A percentile compares a stretch with the other conserved stretches of the same genome.
These are phyloP conservation scores for Atkinsonella hypoxylon DNA, from an alignment of 2,329 filamentous ascomycete genomes.

Conservation along the genomic window DNA sequence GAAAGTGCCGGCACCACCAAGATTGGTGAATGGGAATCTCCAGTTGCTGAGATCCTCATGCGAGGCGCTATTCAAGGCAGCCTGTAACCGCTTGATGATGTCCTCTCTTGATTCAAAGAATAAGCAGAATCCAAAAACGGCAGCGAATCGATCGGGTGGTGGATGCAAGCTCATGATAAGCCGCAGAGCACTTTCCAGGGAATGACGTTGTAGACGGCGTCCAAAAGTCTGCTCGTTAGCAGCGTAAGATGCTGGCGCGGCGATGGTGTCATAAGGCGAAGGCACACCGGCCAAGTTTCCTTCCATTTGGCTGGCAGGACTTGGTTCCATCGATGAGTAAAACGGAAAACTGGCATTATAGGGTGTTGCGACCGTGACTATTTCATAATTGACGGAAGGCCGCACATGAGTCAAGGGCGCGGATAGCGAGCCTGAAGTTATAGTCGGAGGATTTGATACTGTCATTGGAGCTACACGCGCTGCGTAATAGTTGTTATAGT, in stretches of 20 bases:
- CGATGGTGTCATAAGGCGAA: slow-evolving; percentile 23
- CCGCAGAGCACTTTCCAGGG: slow-evolving; percentile 49
- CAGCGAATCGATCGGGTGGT: slow-evolving; percentile 34
- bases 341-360: slow-evolving; percentile 44
- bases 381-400: slow-evolving; percentile 26
- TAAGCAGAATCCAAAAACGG: slow-evolving; percentile 58
- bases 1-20: slow-evolving; percentile 59
- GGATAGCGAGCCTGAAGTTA: neutral
- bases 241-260: slow-evolving; percentile 42
- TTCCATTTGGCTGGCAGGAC: slow-evolving; percentile 8
- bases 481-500: neutral
- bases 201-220: slow-evolving; percentile 54
- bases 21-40: slow-evolving; percentile 48
- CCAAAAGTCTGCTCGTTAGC: slow-evolving; percentile 57
- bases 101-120: slow-evolving; percentile 41
- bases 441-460: neutral
- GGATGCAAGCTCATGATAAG: slow-evolving; percentile 41
- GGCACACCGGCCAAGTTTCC: slow-evolving; percentile 10
- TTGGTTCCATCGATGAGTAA: slow-evolving; percentile 14
- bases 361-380: slow-evolving; percentile 37
- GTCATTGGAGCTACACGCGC: neutral
- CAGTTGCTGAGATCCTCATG: slow-evolving; percentile 42
- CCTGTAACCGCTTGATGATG: slow-evolving; percentile 30
- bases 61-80: slow-evolving; percentile 19
- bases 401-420: slow-evolving; percentile 7